Percentiles rank a stretch among this genome's conserved stretches.
Conservation (phyloP, 1,284 basidiomycete species). For the Malassezia globosa region DNA sequence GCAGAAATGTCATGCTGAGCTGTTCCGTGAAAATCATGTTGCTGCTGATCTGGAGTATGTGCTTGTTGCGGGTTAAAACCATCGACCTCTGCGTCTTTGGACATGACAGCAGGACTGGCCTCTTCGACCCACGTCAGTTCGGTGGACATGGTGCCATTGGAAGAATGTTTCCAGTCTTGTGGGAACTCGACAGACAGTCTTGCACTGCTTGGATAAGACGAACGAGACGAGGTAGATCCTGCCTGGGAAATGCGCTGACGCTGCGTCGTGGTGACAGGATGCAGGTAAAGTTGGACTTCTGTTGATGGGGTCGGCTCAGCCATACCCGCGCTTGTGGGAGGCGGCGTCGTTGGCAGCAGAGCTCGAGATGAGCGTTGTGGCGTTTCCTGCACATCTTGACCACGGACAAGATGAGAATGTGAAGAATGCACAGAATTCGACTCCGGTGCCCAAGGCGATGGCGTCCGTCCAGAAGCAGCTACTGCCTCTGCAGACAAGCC, state of each 20-base stretch:
- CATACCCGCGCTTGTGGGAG: neutral
- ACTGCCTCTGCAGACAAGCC: neutral
- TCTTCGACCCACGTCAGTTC: slow-evolving; percentile 12
- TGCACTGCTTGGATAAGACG: slow-evolving; percentile 10
- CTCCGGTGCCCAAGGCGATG: neutral
- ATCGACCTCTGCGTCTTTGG: neutral
- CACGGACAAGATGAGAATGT: neutral
- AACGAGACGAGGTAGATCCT: slow-evolving; percentile 11
- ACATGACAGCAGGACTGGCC: neutral
- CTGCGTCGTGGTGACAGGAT: neutral
- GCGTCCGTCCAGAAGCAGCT: neutral
- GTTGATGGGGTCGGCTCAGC: neutral
- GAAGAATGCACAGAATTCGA: neutral
- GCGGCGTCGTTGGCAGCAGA: slow-evolving; percentile 7
- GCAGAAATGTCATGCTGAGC: neutral
- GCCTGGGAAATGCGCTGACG: neutral
- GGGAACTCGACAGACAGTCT: slow-evolving; percentile 6
- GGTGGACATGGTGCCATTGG: slow-evolving; percentile 5
- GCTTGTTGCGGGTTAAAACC: neutral
- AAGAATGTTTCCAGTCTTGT: slow-evolving; percentile 12
- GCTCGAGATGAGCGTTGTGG: neutral
- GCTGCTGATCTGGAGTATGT: neutral
- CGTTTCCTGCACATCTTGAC: neutral
- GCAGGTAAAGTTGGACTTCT: slow-evolving; percentile 1
- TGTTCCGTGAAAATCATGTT: too few species aligned